These are phyloP conservation scores for Phragmites australis DNA, from an alignment of 176 grass and related monocot species.

Conservation along the genomic window DNA sequence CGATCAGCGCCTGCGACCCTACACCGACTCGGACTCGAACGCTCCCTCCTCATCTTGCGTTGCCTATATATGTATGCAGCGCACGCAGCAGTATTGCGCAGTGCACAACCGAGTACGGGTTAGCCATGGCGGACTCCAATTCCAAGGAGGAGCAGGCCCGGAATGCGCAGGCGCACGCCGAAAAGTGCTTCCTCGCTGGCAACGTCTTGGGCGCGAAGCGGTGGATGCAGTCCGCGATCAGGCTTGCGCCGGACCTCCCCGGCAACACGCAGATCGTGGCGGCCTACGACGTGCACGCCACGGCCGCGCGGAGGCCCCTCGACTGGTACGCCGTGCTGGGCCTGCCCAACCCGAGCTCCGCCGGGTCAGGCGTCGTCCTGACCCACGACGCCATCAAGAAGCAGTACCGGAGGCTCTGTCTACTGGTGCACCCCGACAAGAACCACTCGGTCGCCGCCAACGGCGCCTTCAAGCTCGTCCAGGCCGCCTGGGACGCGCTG, in stretches of 20 bases:
- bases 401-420: slow-evolving; percentile 12
- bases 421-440: slow-evolving; percentile 24
- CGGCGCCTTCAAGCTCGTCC: slow-evolving; percentile 21
- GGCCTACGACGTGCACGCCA: neutral
- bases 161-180: neutral
- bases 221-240: neutral
- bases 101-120: too few relatives aligned
- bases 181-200: neutral
- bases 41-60: too few relatives aligned
- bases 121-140: neutral
- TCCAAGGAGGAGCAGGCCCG: neutral
- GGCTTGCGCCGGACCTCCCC: neutral
- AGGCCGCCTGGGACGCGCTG: neutral
- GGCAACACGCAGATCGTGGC: neutral
- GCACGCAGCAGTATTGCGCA: too few relatives aligned
- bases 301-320: neutral
- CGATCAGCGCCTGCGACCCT: too few relatives aligned
- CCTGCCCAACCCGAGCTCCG: neutral
- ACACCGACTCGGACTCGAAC: too few relatives aligned
- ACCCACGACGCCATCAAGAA: neutral
- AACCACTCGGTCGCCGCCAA: slow-evolving; percentile 4
- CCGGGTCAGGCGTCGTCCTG: neutral
- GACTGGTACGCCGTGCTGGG: neutral
- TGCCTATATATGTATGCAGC: too few relatives aligned
- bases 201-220: neutral